phyloP scores from a whole-genome alignment of 768 basidiomycete species.

The Termitomyces sp. region DNA sequence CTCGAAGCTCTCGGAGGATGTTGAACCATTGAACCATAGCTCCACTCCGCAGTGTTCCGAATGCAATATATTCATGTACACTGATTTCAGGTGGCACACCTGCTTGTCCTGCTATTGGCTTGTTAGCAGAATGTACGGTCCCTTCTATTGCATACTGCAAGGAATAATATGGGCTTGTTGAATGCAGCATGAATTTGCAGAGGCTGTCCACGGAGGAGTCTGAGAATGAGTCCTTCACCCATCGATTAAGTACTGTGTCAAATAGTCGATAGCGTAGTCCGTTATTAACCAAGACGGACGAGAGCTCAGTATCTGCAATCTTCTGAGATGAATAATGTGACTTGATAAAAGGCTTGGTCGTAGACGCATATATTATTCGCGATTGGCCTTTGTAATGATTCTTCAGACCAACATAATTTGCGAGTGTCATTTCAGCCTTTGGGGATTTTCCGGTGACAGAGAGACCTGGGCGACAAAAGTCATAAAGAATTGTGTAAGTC shows the following conservation, averaged over 20 bases:
- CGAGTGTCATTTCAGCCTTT: not conserved
- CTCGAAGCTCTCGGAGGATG: conserved; percentile 39
- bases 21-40: conserved; percentile 44
- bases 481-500: conserved; percentile 32
- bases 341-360: conserved; percentile 22
- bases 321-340: conserved; percentile 24
- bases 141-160: conserved; percentile 29
- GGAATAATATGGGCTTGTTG: conserved; percentile 20
- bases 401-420: not conserved
- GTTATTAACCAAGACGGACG: conserved; percentile 22
- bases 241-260: conserved; percentile 11
- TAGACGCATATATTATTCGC: conserved; percentile 31
- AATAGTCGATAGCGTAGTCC: conserved; percentile 23
- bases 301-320: conserved; percentile 10
- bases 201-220: conserved; percentile 21
- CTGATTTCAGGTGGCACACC: conserved; percentile 33
- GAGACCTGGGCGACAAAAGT: conserved; percentile 21
- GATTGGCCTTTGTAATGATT: not conserved
- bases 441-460: not conserved
- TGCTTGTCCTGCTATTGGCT: conserved; percentile 34
- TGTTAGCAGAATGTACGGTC: conserved; percentile 36
- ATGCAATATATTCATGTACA: conserved; percentile 41
- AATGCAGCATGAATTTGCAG: conserved; percentile 19
- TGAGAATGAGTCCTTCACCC: conserved; percentile 12
- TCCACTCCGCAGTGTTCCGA: conserved; percentile 40